Percentiles rank a stretch among this genome's conserved stretches.
Conservation (phyloP, 2,329 filamentous ascomycete species). For the Exophiala bonariae region DNA sequence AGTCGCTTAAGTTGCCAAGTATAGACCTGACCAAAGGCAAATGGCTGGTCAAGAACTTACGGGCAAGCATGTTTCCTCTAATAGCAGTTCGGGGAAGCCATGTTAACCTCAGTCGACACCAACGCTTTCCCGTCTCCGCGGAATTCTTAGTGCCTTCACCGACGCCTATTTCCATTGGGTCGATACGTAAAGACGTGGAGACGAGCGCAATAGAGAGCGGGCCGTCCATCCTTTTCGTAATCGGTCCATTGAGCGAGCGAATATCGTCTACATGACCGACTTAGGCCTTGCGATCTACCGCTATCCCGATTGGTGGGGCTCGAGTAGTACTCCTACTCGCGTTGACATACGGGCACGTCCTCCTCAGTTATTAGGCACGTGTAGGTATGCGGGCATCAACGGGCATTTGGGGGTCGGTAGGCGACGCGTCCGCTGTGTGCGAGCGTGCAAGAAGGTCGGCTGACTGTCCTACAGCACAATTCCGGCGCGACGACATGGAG, state of each 20-base stretch:
- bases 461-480: constrained; percentile 17
- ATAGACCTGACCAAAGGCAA: too few species aligned
- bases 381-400: constrained; percentile 31
- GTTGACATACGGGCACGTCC: background rate
- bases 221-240: constrained; percentile 2
- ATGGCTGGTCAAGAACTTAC: too few species aligned
- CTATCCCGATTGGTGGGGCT: constrained; percentile 2
- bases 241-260: constrained; percentile 22
- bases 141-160: too few species aligned
- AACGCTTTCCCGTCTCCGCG: too few species aligned
- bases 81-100: too few species aligned
- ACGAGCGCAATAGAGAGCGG: constrained; percentile 1
- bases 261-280: constrained; percentile 31
- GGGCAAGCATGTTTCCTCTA: too few species aligned
- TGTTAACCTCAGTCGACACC: too few species aligned
- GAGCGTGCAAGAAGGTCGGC: constrained; percentile 5
- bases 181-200: constrained; percentile 9
- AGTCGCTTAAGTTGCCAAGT: too few species aligned
- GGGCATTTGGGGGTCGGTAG: constrained; percentile 24
- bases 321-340: constrained; percentile 1
- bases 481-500: constrained; percentile 21
- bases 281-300: constrained; percentile 30
- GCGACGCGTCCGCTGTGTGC: constrained; percentile 8
- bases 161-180: too few species aligned
- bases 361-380: too few species aligned